Base-by-base conservation (phyloP, 1,284 basidiomycete species). In the Microbotryomycetes sp. region DNA sequence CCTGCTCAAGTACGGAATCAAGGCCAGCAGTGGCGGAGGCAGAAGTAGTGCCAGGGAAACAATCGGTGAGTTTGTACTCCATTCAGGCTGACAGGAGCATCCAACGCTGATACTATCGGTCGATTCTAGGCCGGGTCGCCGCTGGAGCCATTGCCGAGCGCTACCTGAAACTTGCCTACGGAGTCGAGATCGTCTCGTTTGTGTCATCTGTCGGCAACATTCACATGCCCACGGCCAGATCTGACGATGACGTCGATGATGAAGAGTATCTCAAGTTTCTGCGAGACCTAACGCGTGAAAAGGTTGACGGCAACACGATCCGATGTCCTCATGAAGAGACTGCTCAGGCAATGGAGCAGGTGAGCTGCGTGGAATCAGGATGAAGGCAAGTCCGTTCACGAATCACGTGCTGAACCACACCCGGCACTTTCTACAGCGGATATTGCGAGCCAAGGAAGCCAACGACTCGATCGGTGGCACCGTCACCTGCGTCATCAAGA, bases 71-170 rank as follows among this genome's bases (percentile, higher is more conserved):
- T 63, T 56, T 9, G 55, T n/a, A n/a, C n/a, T 29, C 22, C 9
- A 5, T 5, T 28, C 1, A 6, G 22, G n/a, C 7, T 22, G 26
- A 30, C 36, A 22, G n/a, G 28, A 28, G 23, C 30, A 4, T 2
- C 16, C 25, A 14, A 30, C 32, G 12, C 22, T 30, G 46, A 16
- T n/a, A n/a, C 2, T 14, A 25, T 1, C 32, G 46, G n/a, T n/a
- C n/a, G n/a, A n/a, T n/a, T n/a, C n/a, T 71, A 90, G 90, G 89
- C 25, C 86, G 94, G 63, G 96, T 99, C 32, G 96, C 96, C 15
- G 96, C 96, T 3, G 96, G 96, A 52, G 92, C 96, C 6, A 94
- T 99, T 67, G 96, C 96, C 2, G 96, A 98, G 78, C 92, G 87
- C 77, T 99, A 97, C 78, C 83, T 99, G 57, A 89, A 86, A 72